Evolutionary conservation across 2,329 filamentous ascomycete genomes (phyloP).

Genomic region (Fusarium temperatum): DNA sequence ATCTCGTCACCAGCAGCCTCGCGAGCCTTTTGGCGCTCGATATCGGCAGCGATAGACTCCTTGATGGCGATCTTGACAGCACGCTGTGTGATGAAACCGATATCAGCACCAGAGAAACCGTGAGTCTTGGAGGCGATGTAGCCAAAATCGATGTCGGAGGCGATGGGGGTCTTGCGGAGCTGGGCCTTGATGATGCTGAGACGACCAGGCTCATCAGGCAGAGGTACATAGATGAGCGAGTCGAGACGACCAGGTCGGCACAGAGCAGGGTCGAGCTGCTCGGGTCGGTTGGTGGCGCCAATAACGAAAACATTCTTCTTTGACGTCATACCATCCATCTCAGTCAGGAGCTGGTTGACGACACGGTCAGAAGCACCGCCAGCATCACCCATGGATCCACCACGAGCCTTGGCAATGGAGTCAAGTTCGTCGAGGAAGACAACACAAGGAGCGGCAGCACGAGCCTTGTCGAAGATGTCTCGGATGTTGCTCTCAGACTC

Average conservation of each 20-base stretch:
- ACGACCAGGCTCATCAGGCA: conserved; percentile 91
- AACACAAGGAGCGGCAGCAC: conserved; percentile 95
- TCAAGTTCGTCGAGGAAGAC: conserved; percentile 99
- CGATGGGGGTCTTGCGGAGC: conserved; percentile 96
- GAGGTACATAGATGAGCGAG: conserved; percentile 96
- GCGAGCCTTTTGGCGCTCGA: conserved; percentile 88
- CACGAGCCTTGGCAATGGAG: conserved; percentile 99
- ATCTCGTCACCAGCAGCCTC: conserved; percentile 88
- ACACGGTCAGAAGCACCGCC: conserved; percentile 99
- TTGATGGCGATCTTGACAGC: conserved; percentile 99
- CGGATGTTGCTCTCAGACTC: conserved; percentile 99
- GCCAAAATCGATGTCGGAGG: conserved; percentile 83
- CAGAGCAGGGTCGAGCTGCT: conserved; percentile 97
- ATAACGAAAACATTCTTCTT: conserved; percentile 99
- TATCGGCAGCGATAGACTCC: conserved; percentile 88
- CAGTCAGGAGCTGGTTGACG: conserved; percentile 98
- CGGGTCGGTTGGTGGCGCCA: conserved; percentile 96
- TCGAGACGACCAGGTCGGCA: conserved; percentile 99
- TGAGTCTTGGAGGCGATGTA: conserved; percentile 98
- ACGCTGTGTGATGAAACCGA: conserved; percentile 98
- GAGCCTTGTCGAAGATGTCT: conserved; percentile 99
- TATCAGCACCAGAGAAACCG: conserved; percentile 99
- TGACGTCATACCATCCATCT: conserved; percentile 99
- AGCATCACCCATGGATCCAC: conserved; percentile 93
- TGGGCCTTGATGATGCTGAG: conserved; percentile 92